Conservation (phyloP, 192 early-diverging fungal species). For the Backusella luteola region DNA sequence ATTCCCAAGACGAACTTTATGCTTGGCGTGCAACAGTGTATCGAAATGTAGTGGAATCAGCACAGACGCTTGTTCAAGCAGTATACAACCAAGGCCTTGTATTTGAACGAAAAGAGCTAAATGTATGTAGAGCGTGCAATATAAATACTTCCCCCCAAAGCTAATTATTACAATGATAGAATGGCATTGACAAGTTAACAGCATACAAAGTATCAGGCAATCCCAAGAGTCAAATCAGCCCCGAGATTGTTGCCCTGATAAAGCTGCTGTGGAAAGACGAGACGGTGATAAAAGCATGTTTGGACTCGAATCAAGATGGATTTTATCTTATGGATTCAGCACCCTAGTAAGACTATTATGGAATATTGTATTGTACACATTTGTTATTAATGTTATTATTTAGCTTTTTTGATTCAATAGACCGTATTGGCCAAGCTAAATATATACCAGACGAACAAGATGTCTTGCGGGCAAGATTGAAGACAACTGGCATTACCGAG, state of each 20-base stretch:
- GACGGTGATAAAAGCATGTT: slow-evolving; percentile 53
- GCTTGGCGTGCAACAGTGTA: slow-evolving; percentile 75
- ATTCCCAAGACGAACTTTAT: slow-evolving; percentile 75
- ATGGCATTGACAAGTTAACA: not conserved
- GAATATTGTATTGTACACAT: not conserved
- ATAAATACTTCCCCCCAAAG: too few species aligned
- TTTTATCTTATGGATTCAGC: slow-evolving; percentile 83
- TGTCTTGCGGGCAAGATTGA: slow-evolving; percentile 91
- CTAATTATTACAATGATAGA: not conserved
- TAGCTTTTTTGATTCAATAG: slow-evolving; percentile 91
- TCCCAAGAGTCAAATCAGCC: slow-evolving; percentile 17
- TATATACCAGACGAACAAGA: slow-evolving; percentile 95
- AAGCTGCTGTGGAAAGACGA: slow-evolving; percentile 64
- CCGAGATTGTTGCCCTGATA: slow-evolving; percentile 72
- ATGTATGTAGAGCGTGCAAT: not conserved
- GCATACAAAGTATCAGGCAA: slow-evolving; percentile 18
- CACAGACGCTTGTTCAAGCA: slow-evolving; percentile 70
- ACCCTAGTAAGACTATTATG: slow-evolving; percentile 49
- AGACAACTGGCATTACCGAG: slow-evolving; percentile 97
- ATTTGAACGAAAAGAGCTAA: slow-evolving; percentile 8
- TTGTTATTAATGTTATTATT: not conserved
- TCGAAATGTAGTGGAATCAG: slow-evolving; percentile 83
- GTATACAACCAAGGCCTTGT: slow-evolving; percentile 48
- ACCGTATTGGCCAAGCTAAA: slow-evolving; percentile 79
- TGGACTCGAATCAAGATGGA: slow-evolving; percentile 59